These are phyloP conservation scores for Podila minutissima DNA, from an alignment of 192 early-diverging fungal species.

Conservation along the genomic window DNA sequence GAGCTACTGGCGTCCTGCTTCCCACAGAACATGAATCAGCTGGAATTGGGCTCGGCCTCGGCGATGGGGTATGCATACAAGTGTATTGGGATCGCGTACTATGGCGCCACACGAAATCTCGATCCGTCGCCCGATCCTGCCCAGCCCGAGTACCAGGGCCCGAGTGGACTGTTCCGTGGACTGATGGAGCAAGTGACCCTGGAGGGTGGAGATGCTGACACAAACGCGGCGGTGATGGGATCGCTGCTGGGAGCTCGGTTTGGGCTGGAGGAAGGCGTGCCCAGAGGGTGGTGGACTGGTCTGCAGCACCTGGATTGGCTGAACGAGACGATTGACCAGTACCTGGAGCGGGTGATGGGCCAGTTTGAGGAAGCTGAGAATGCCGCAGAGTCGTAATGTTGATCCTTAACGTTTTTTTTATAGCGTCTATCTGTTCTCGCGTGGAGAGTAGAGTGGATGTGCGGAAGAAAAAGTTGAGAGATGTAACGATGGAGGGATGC, in stretches of 20 bases:
- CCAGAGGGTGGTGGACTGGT: conserved; percentile 21
- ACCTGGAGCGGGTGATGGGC: conserved; percentile 11
- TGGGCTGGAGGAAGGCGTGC: conserved; percentile 36
- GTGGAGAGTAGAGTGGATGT: too few relatives aligned
- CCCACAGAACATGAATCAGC: conserved; percentile 24
- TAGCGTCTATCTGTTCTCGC: neutral
- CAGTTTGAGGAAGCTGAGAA: conserved; percentile 7
- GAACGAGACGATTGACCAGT: conserved; percentile 10
- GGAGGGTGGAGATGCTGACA: conserved; percentile 60
- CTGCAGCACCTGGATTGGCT: conserved; percentile 24
- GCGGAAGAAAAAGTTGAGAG: too few relatives aligned
- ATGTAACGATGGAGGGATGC: too few relatives aligned
- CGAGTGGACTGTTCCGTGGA: conserved; percentile 46
- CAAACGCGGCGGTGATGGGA: conserved; percentile 57
- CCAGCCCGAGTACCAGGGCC: conserved; percentile 33
- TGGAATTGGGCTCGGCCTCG: conserved; percentile 34
- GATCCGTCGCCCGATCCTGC: conserved; percentile 7
- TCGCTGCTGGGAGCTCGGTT: conserved; percentile 60
- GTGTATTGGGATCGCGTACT: conserved; percentile 52
- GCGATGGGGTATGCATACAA: conserved; percentile 63
- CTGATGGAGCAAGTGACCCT: conserved; percentile 58
- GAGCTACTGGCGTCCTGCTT: conserved; percentile 40
- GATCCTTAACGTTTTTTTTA: neutral
- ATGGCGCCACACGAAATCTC: conserved; percentile 43
- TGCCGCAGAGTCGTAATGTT: neutral